Conservation (phyloP, 805 yeast genomes). For the Candida ficus region DNA sequence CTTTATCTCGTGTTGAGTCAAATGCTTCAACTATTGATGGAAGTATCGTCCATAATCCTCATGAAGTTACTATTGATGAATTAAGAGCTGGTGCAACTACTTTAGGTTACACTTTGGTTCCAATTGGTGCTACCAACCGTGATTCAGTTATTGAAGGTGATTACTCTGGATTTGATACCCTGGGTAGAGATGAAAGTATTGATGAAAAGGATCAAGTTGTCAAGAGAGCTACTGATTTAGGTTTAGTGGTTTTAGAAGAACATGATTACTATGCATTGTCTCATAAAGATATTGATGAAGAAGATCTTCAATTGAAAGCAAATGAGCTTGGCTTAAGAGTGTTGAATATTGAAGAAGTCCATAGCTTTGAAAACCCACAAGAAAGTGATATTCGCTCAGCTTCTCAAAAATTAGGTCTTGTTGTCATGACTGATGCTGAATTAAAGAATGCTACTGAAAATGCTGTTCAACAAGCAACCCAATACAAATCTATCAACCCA, state of each 20-base stretch:
- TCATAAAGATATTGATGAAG: background rate
- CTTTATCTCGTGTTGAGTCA: conserved; percentile 23
- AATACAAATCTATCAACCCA: background rate
- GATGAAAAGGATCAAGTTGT: conserved; percentile 8
- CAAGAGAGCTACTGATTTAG: conserved; percentile 15
- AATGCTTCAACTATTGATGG: conserved; percentile 23
- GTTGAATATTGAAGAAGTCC: conserved; percentile 18
- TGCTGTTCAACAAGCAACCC: conserved; percentile 9
- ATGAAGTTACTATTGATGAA: conserved; percentile 14
- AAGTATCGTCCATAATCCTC: background rate
- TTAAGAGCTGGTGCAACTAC: conserved; percentile 15
- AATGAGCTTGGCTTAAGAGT: conserved; percentile 17
- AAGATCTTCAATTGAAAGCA: conserved; percentile 10
- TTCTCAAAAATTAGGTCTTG: conserved; percentile 12
- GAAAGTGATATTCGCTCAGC: conserved; percentile 16
- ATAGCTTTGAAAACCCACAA: conserved; percentile 8
- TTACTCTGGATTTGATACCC: conserved; percentile 12
- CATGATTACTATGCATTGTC: conserved; percentile 17
- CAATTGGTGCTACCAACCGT: conserved; percentile 6
- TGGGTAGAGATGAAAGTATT: conserved; percentile 6
- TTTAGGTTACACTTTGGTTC: conserved; percentile 16
- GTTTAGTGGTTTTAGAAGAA: conserved; percentile 25
- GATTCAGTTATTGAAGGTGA: conserved; percentile 9
- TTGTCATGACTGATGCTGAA: conserved; percentile 21
- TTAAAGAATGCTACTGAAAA: conserved; percentile 8